These are phyloP conservation scores for Syncephalastrum racemosum DNA, from an alignment of 371 early-diverging fungal genomes.

Conservation along the genomic window DNA sequence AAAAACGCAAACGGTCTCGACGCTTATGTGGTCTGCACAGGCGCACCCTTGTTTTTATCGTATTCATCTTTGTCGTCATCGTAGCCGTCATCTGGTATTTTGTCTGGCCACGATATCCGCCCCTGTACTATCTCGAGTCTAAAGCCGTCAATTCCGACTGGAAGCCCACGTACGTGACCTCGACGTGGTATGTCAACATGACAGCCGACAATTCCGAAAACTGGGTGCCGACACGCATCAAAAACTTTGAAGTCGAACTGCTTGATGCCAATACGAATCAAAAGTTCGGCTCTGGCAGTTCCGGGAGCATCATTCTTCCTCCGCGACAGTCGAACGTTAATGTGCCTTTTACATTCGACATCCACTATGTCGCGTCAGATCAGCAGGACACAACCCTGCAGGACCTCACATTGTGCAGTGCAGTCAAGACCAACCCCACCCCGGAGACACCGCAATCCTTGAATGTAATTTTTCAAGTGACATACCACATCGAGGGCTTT, in stretches of 20 bases:
- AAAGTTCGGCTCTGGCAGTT: conserved; percentile 19
- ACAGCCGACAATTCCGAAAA: conserved; percentile 24
- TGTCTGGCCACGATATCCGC: conserved; percentile 46
- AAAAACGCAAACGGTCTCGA: conserved; percentile 26
- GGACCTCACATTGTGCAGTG: conserved; percentile 1
- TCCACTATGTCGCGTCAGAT: conserved; percentile 14
- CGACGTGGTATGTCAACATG: conserved; percentile 21
- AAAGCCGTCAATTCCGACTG: conserved; percentile 2
- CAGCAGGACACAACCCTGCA: conserved; percentile 9
- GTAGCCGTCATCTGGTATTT: conserved; percentile 38
- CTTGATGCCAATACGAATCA: conserved; percentile 12
- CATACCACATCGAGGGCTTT: conserved; percentile 31
- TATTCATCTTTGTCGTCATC: conserved; percentile 27
- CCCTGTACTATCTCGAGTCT: conserved; percentile 21
- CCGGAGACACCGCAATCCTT: conserved; percentile 12
- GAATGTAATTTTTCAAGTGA: conserved; percentile 23
- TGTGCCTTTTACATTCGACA: conserved; percentile 13
- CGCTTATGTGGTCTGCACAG: conserved; percentile 26
- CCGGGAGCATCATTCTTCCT: conserved; percentile 17
- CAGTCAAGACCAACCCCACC: not conserved
- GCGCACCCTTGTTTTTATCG: conserved; percentile 25
- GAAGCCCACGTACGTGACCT: not conserved
- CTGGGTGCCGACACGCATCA: conserved; percentile 27
- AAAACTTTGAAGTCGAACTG: conserved; percentile 11
- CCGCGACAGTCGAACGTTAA: conserved; percentile 1